These are phyloP conservation scores for Xerocomus potaroensis DNA, from an alignment of 768 basidiomycete genomes.

Conservation along the genomic window DNA sequence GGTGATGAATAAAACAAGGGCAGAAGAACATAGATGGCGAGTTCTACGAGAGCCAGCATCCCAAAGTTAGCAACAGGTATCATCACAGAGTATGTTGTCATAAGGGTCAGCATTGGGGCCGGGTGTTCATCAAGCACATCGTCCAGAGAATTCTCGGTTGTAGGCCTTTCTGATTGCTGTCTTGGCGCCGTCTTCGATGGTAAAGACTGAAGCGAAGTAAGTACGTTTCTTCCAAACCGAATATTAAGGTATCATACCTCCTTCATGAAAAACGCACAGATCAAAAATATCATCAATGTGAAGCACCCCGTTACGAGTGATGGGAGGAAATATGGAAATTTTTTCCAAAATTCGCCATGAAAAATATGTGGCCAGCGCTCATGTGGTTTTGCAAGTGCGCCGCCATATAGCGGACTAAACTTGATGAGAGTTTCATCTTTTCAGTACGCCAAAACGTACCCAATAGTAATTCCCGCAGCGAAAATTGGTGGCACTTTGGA, in stretches of 20 bases:
- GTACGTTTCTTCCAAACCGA: neutral
- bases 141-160: neutral
- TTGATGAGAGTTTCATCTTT: neutral
- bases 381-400: constrained; percentile 49
- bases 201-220: constrained; percentile 16
- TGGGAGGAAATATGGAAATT: constrained; percentile 37
- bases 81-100: constrained; percentile 30
- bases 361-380: constrained; percentile 52
- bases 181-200: constrained; percentile 10
- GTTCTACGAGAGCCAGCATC: constrained; percentile 39
- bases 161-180: neutral
- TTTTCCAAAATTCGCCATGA: constrained; percentile 33
- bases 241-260: constrained; percentile 22
- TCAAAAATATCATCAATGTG: constrained; percentile 10
- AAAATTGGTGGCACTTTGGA: constrained; percentile 12
- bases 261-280: constrained; percentile 24
- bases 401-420: constrained; percentile 56
- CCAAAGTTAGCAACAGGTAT: constrained; percentile 42
- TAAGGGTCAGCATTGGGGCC: constrained; percentile 32
- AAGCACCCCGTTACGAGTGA: constrained; percentile 22
- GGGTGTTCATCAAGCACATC: constrained; percentile 3
- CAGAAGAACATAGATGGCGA: constrained; percentile 34
- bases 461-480: constrained; percentile 1
- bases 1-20: constrained; percentile 47
- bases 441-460: neutral